These are phyloP conservation scores for Hymenoscyphus scutula DNA, from an alignment of 2,329 filamentous ascomycete genomes.

Conservation along the genomic window DNA sequence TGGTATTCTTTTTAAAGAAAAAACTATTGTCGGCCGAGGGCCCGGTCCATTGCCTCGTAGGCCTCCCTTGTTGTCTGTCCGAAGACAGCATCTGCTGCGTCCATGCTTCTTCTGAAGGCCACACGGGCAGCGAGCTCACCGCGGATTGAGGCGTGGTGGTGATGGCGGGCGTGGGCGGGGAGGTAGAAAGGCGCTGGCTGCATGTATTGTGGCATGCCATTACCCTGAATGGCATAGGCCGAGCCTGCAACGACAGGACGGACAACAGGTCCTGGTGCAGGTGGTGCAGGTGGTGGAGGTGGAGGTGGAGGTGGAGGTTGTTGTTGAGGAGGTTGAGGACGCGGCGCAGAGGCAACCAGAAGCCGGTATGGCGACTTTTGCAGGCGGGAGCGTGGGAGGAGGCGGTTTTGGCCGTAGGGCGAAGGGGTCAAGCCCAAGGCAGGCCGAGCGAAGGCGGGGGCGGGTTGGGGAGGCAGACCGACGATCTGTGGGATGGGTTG, in stretches of 20 bases:
- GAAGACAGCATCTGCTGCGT: background rate
- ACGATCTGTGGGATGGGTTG: too few relatives aligned
- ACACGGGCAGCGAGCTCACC: too few relatives aligned
- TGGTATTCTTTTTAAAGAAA: too few relatives aligned
- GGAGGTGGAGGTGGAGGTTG: background rate
- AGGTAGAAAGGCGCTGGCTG: background rate
- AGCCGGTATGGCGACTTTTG: background rate
- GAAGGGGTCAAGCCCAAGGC: background rate
- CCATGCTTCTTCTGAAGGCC: background rate
- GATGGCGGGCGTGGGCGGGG: background rate
- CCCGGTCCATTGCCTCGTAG: background rate
- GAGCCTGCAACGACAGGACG: background rate
- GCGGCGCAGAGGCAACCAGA: background rate
- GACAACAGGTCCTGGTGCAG: background rate
- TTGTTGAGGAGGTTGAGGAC: too few relatives aligned
- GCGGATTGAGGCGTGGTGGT: background rate
- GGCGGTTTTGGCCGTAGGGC: background rate
- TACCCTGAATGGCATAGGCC: background rate
- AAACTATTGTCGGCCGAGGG: too few relatives aligned
- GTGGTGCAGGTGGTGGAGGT: background rate
- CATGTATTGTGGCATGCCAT: too few relatives aligned
- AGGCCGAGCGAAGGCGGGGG: too few relatives aligned
- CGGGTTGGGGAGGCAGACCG: too few relatives aligned
- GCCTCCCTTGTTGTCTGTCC: background rate
- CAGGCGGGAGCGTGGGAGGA: background rate